phyloP scores from a whole-genome alignment of 1,284 basidiomycete species.

The Pulveroboletus ridleyi region DNA sequence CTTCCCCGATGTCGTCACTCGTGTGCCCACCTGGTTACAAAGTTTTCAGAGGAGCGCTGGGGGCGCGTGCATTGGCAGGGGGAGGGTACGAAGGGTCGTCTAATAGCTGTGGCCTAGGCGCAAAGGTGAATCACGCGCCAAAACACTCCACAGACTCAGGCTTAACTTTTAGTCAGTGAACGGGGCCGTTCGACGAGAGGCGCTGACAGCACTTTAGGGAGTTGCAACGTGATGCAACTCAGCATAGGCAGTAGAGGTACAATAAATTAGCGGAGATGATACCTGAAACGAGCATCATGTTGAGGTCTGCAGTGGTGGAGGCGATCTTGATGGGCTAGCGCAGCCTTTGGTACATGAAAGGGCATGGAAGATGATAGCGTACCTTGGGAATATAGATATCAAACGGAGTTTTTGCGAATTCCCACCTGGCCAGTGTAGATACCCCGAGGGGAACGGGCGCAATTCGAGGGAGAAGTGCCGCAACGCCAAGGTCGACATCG shows the following conservation, averaged over 20 bases:
- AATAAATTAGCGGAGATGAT: too few species aligned
- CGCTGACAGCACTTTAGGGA: too few species aligned
- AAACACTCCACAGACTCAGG: conserved; percentile 44
- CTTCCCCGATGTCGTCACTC: too few species aligned
- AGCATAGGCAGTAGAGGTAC: too few species aligned
- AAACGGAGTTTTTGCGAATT: conserved; percentile 55
- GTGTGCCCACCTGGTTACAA: conserved; percentile 24
- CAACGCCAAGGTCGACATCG: conserved; percentile 20
- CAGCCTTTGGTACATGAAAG: conserved; percentile 5
- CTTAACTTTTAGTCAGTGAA: conserved; percentile 64
- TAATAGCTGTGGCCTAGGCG: conserved; percentile 73
- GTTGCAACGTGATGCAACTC: too few species aligned
- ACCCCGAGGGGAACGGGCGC: conserved; percentile 50
- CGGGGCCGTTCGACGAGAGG: too few species aligned
- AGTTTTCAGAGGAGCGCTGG: conserved; percentile 29
- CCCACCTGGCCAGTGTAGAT: conserved; percentile 62
- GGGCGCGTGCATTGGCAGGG: conserved; percentile 36
- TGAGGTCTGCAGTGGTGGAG: conserved; percentile 50
- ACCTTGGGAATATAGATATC: too few species aligned
- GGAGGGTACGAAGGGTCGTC: conserved; percentile 47
- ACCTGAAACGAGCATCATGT: conserved; percentile 64
- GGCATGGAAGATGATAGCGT: conserved; percentile 28
- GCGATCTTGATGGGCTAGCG: conserved; percentile 51
- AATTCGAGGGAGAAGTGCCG: conserved; percentile 36
- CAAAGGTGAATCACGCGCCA: conserved; percentile 57